phyloP scores from a whole-genome alignment of 2,329 filamentous ascomycete genomes.

The Fusarium sp. region DNA sequence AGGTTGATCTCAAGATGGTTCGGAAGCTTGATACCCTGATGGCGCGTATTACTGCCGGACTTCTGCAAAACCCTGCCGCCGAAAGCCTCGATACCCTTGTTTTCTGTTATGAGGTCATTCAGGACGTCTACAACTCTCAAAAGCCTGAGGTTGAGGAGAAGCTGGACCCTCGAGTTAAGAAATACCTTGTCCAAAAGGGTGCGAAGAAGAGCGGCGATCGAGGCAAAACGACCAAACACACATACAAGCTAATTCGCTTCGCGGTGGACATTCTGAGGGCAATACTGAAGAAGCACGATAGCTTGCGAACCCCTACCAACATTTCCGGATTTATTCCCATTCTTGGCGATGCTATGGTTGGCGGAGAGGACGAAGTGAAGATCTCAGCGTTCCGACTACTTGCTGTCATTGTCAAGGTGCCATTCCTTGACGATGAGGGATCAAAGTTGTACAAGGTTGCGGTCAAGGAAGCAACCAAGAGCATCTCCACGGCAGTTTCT shows the following conservation, averaged over 20 bases:
- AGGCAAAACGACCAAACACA: conserved; percentile 79
- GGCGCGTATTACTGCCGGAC: conserved; percentile 82
- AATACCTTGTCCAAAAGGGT: conserved; percentile 84
- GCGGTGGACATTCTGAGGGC: conserved; percentile 87
- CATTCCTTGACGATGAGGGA: conserved; percentile 78
- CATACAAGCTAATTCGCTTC: conserved; percentile 89
- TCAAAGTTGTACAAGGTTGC: conserved; percentile 77
- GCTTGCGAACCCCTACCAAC: conserved; percentile 81
- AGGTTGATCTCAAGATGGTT: conserved; percentile 83
- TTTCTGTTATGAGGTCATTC: conserved; percentile 95
- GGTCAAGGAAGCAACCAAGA: conserved; percentile 84
- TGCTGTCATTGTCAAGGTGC: conserved; percentile 85
- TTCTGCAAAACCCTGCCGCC: conserved; percentile 83
- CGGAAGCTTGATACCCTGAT: conserved; percentile 93
- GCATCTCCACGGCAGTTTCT: conserved; percentile 79
- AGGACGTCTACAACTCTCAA: conserved; percentile 80
- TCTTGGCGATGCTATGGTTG: conserved; percentile 86
- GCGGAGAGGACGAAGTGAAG: conserved; percentile 91
- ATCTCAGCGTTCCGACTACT: conserved; percentile 88
- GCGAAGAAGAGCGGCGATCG: conserved; percentile 79
- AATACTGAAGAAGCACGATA: conserved; percentile 86
- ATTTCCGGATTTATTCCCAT: conserved; percentile 88
- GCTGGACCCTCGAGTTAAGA: conserved; percentile 71
- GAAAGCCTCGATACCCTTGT: conserved; percentile 85
- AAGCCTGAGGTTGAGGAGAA: conserved; percentile 64